A percentile compares a stretch with the other conserved stretches of the same genome.
Conservation (phyloP, 2,329 filamentous ascomycete species). For the Xylaria sp. region DNA sequence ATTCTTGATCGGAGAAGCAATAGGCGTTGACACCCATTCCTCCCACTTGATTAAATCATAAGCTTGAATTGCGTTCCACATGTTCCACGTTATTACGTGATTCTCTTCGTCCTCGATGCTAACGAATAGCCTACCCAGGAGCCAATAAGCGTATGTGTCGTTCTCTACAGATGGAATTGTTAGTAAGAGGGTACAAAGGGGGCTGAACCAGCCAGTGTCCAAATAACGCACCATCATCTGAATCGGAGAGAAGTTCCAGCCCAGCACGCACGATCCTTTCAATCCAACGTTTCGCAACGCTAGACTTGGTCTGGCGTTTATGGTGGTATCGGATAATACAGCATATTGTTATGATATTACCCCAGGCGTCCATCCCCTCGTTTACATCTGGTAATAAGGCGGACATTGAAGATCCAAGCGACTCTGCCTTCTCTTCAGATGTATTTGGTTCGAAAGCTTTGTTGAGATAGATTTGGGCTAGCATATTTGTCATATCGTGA, state of each 20-base stretch:
- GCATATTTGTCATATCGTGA: constrained; percentile 39
- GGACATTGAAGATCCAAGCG: constrained; percentile 38
- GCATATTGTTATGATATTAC: constrained; percentile 39
- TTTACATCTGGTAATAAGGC: constrained; percentile 41
- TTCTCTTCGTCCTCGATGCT: constrained; percentile 41
- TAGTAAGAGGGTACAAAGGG: neutral
- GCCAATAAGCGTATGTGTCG: constrained; percentile 43
- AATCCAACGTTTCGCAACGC: constrained; percentile 37
- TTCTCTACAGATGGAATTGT: constrained; percentile 37
- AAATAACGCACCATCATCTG: constrained; percentile 37
- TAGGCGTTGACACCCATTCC: constrained; percentile 40
- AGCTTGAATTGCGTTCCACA: constrained; percentile 42
- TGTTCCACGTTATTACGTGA: constrained; percentile 40
- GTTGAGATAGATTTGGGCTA: constrained; percentile 44
- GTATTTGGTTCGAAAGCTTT: constrained; percentile 40
- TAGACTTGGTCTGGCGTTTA: constrained; percentile 38
- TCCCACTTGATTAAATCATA: constrained; percentile 40
- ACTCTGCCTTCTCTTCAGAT: constrained; percentile 37
- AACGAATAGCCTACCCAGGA: constrained; percentile 41
- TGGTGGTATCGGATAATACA: constrained; percentile 46
- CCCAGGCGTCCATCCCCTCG: constrained; percentile 37
- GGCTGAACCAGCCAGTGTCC: neutral
- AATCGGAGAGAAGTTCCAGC: constrained; percentile 46
- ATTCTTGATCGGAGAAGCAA: constrained; percentile 20
- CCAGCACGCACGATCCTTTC: constrained; percentile 39